Evolutionary conservation across 1,139 yeast genomes (phyloP).

Genomic region (Arxiozyma telluris): DNA sequence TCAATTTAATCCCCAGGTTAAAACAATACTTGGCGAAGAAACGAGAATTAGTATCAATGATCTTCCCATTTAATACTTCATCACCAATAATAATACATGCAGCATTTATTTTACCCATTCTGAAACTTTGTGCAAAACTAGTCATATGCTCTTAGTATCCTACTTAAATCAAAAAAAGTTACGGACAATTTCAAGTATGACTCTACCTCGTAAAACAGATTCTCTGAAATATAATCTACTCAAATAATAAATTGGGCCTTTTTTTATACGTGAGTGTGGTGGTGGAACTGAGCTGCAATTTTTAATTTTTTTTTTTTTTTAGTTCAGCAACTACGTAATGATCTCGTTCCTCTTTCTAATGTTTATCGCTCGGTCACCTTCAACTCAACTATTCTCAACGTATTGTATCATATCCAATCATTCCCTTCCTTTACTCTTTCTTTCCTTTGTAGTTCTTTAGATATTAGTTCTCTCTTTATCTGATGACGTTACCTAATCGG

Average conservation of each 20-base stretch:
- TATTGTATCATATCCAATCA: not conserved
- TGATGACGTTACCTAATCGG: not conserved
- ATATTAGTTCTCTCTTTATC: too few species aligned
- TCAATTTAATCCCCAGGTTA: constrained; percentile 52
- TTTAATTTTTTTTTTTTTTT: too few species aligned
- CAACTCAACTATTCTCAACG: too few species aligned
- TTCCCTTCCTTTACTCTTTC: not conserved
- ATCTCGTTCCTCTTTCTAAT: too few species aligned
- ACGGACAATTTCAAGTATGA: too few species aligned
- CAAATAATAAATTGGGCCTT: not conserved
- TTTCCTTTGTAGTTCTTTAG: too few species aligned
- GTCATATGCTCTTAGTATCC: not conserved
- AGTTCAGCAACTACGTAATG: too few species aligned
- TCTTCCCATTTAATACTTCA: constrained; percentile 82
- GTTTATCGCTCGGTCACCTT: too few species aligned
- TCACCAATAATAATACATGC: constrained; percentile 61
- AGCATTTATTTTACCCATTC: constrained; percentile 17
- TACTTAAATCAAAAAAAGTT: not conserved
- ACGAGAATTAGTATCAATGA: constrained; percentile 67
- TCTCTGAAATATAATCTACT: not conserved
- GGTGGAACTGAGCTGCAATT: not conserved
- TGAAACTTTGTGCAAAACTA: not conserved
- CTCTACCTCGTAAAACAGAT: too few species aligned
- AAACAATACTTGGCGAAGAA: constrained; percentile 67
- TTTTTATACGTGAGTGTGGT: too few species aligned